These are phyloP conservation scores for Volutella citrinella DNA, from an alignment of 2,329 filamentous ascomycete genomes.

Conservation along the genomic window DNA sequence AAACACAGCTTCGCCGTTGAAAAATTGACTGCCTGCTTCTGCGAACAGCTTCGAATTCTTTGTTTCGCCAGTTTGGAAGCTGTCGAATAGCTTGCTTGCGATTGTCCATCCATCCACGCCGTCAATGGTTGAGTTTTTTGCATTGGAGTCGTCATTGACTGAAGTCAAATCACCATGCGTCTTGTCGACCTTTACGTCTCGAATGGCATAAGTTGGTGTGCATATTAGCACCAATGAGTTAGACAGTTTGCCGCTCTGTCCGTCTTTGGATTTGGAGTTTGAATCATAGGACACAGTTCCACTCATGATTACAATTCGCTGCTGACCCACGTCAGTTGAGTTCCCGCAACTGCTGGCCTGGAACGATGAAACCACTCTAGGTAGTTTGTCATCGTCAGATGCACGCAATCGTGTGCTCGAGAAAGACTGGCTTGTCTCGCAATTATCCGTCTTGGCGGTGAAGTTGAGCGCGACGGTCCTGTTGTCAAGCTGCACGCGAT, in stretches of 20 bases:
- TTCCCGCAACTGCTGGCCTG: constrained; percentile 16
- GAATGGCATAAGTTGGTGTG: constrained; percentile 19
- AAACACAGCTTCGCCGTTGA: constrained; percentile 22
- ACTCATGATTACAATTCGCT: constrained; percentile 20
- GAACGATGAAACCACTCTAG: constrained; percentile 16
- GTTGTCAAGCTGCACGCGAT: constrained; percentile 17
- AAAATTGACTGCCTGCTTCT: constrained; percentile 12
- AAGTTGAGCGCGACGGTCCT: constrained; percentile 25
- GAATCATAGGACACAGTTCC: constrained; percentile 17
- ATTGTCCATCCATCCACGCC: constrained; percentile 19
- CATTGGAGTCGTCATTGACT: constrained; percentile 1
- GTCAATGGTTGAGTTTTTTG: constrained; percentile 15
- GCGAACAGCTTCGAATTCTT: constrained; percentile 4
- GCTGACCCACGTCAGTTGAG: constrained; percentile 15
- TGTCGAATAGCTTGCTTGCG: constrained; percentile 17
- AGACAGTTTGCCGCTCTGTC: constrained; percentile 11
- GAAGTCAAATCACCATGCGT: constrained; percentile 14
- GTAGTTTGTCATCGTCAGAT: constrained; percentile 9
- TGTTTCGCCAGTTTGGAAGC: constrained; percentile 9
- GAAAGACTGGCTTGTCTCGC: constrained; percentile 17
- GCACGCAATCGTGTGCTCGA: constrained; percentile 15
- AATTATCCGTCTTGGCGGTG: constrained; percentile 22
- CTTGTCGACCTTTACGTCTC: constrained; percentile 16
- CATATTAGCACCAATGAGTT: constrained; percentile 18
- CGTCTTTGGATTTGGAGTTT: too few species aligned